Conservation (phyloP, 371 early-diverging fungal genomes). For the Funneliformis caledonium region DNA sequence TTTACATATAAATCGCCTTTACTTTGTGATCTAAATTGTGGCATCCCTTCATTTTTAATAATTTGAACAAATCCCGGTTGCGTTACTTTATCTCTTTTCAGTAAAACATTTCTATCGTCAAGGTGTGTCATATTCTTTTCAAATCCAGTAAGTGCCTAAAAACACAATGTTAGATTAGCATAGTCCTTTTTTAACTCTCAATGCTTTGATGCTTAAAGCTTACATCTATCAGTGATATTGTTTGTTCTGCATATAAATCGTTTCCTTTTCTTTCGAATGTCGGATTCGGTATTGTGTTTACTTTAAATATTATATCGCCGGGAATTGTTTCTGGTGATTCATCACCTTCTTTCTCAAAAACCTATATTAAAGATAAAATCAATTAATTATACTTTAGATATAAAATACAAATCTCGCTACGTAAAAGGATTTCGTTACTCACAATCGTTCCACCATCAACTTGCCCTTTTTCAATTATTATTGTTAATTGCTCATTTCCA, state of each 20-base stretch:
- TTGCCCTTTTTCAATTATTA: conserved; percentile 90
- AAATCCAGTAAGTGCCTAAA: conserved; percentile 87
- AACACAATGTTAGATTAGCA: conserved; percentile 2
- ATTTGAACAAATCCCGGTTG: conserved; percentile 76
- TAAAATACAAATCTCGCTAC: neutral
- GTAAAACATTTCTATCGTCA: conserved; percentile 72
- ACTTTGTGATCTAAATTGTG: conserved; percentile 60
- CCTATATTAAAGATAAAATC: conserved; percentile 37
- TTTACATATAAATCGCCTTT: conserved; percentile 89
- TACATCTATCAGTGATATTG: conserved; percentile 79
- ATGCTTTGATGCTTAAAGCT: neutral
- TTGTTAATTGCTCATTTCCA: conserved; percentile 78
- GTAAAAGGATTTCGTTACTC: conserved; percentile 37
- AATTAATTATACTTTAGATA: neutral
- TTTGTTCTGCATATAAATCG: conserved; percentile 81
- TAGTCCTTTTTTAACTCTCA: neutral
- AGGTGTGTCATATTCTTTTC: conserved; percentile 79
- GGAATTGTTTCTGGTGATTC: conserved; percentile 86
- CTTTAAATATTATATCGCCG: conserved; percentile 87
- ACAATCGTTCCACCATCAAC: conserved; percentile 76
- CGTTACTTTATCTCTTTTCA: conserved; percentile 67
- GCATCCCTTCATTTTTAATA: conserved; percentile 87
- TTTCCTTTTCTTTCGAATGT: conserved; percentile 82
- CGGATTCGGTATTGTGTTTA: conserved; percentile 80
- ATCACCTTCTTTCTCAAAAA: conserved; percentile 91